A percentile compares a stretch with the other conserved stretches of the same genome.
Evolutionary conservation across 768 basidiomycete species (phyloP).

Genomic region (Agaricus subrufescens): DNA sequence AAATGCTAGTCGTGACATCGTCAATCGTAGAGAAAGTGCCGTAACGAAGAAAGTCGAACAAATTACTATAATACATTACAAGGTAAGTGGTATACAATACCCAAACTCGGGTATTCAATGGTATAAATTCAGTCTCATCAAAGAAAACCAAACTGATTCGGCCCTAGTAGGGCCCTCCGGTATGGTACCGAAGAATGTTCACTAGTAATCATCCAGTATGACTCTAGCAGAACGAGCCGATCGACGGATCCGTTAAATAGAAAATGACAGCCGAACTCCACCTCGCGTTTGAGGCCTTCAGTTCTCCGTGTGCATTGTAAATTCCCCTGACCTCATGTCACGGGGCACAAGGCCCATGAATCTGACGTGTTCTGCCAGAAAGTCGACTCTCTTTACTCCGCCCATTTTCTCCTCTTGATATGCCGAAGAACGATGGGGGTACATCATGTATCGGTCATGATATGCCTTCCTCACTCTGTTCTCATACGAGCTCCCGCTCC

Average conservation of each 20-base stretch:
- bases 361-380: conserved; percentile 2
- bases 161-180: not conserved
- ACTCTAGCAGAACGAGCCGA: not conserved
- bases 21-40: no score
- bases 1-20: no score
- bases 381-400: conserved; percentile 3
- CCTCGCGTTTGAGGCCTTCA: not conserved
- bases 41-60: no score
- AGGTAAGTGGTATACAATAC: no score
- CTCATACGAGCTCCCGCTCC: not conserved
- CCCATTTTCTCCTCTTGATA: conserved; percentile 7
- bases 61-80: no score
- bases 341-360: conserved; percentile 4
- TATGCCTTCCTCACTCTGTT: conserved; percentile 3
- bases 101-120: no score
- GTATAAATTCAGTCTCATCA: not conserved
- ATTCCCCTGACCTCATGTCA: conserved; percentile 5
- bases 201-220: not conserved
- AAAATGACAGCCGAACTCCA: not conserved
- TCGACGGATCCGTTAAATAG: not conserved
- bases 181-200: not conserved
- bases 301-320: conserved; percentile 1
- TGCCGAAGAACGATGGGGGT: not conserved
- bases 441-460: not conserved
- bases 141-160: not conserved